Evolutionary conservation across 352 stramenopile species (phyloP).

Genomic region (Pythium chondricola): DNA sequence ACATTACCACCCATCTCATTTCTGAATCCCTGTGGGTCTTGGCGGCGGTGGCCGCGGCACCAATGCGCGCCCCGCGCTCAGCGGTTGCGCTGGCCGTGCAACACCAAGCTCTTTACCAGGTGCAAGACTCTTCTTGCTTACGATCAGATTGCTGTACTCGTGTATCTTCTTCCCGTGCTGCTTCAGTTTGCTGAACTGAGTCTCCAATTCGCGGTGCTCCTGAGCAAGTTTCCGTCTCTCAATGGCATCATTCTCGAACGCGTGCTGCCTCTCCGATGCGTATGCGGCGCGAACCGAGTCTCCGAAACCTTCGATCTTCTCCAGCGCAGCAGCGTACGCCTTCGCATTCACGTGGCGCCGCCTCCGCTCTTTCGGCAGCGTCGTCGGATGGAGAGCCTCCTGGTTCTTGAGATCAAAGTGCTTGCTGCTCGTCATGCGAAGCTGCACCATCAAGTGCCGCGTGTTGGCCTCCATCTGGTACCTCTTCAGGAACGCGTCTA

Average conservation of each 20-base stretch:
- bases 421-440: slow-evolving; percentile 48
- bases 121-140: slow-evolving; percentile 47
- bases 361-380: slow-evolving; percentile 25
- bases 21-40: too few species aligned
- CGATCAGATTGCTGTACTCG: slow-evolving; percentile 63
- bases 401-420: slow-evolving; percentile 38
- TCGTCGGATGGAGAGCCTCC: slow-evolving; percentile 36
- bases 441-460: slow-evolving; percentile 37
- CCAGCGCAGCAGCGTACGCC: slow-evolving; percentile 39
- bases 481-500: slow-evolving; percentile 42
- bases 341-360: slow-evolving; percentile 41
- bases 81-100: too few species aligned
- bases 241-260: slow-evolving; percentile 22
- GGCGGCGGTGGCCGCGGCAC: too few species aligned
- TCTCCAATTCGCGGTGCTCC: slow-evolving; percentile 33
- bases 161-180: slow-evolving; percentile 34
- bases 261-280: slow-evolving; percentile 35
- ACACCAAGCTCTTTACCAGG: too few species aligned
- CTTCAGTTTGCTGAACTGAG: slow-evolving; percentile 32
- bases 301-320: slow-evolving; percentile 52
- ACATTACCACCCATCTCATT: too few species aligned
- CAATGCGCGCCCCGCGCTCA: too few species aligned
- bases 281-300: slow-evolving; percentile 41
- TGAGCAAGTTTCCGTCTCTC: slow-evolving; percentile 25
- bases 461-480: slow-evolving; percentile 50